Base-by-base conservation (phyloP, 2,329 filamentous ascomycete genomes). In the Zasmidium citrigriseum region DNA sequence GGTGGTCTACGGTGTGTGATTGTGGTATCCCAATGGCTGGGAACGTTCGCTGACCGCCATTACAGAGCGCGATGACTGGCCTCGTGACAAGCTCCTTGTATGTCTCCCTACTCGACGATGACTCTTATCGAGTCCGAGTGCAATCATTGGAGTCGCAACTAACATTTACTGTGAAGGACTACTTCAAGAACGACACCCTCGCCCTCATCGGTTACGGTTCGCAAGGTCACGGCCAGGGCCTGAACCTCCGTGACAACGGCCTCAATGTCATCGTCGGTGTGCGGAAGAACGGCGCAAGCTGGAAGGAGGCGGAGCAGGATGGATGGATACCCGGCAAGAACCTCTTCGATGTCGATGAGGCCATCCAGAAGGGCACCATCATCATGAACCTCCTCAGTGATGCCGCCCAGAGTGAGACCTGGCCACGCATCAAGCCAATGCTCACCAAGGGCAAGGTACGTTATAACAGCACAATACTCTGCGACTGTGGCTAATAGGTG, bases 161-260 rank as follows among this genome's bases (percentile, higher is more conserved):
- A 61, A 78, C 67, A 60, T 53, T 41, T 29, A 4, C n/a, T 24
- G 16, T 21, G 55, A 69, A 96, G 90, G 91, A 98, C 67, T 99
- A 93, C 89, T 99, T 99, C 90, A 98, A 98, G 87, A 87, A 99
- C 82, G 95, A 99, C 81, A 98, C 93, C 70, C 91, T 99, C 72
- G 95, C 95, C 75, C 89, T 99, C 75, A 99, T 99, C 80, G 95
- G 95, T 78, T 99, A 99, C 82, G 95, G 88, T 73, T 97, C 93
- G 66, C 93, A 97, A 83, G 95, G 95, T 73, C 95, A 99, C 86
- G 95, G 95, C 70, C 95, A 99, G 84, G 96, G 95, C 78, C 91
- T 99, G 66, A 99, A 99, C 87, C 90, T 99, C 77, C 93, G 95
- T 81, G 95, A 99, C 87, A 97, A 99, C 83, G 95, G 95, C 77